Conservation (phyloP, 371 early-diverging fungal species). For the Mucor ambiguus region DNA sequence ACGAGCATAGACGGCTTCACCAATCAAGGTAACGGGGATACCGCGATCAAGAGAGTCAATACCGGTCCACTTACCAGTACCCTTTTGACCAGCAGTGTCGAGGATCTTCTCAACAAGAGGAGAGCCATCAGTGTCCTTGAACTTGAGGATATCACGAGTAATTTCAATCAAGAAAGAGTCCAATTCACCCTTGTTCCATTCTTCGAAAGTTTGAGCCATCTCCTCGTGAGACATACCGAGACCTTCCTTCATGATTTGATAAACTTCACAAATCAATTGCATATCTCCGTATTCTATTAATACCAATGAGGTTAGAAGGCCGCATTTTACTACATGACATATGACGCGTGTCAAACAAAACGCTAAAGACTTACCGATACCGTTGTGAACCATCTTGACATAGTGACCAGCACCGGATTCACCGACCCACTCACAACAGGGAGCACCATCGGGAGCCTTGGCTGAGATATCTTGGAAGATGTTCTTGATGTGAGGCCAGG, state of each 20-base stretch:
- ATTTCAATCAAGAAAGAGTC: slow-evolving; percentile 98
- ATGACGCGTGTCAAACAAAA: neutral
- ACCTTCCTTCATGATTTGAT: slow-evolving; percentile 89
- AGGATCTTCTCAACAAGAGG: slow-evolving; percentile 94
- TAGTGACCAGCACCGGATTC: slow-evolving; percentile 98
- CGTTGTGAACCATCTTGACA: slow-evolving; percentile 99
- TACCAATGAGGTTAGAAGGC: neutral
- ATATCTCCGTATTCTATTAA: slow-evolving; percentile 96
- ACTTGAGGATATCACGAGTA: slow-evolving; percentile 90
- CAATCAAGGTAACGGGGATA: slow-evolving; percentile 94
- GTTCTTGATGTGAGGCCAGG: slow-evolving; percentile 92
- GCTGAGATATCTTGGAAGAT: slow-evolving; percentile 97
- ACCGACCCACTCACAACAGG: slow-evolving; percentile 99
- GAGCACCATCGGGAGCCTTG: slow-evolving; percentile 81
- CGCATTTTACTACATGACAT: neutral
- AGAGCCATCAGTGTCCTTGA: slow-evolving; percentile 85
- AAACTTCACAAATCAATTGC: slow-evolving; percentile 98
- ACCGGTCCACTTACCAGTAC: slow-evolving; percentile 99
- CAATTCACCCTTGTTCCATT: slow-evolving; percentile 96
- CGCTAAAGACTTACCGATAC: slow-evolving; percentile 68
- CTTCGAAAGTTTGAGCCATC: slow-evolving; percentile 85
- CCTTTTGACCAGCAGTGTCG: slow-evolving; percentile 99
- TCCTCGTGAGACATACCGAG: slow-evolving; percentile 83
- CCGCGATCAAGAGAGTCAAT: slow-evolving; percentile 93
- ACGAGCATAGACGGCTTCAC: slow-evolving; percentile 98